Conservation (phyloP, 495 filamentous ascomycete species). For the Pseudevernia furfuracea region DNA sequence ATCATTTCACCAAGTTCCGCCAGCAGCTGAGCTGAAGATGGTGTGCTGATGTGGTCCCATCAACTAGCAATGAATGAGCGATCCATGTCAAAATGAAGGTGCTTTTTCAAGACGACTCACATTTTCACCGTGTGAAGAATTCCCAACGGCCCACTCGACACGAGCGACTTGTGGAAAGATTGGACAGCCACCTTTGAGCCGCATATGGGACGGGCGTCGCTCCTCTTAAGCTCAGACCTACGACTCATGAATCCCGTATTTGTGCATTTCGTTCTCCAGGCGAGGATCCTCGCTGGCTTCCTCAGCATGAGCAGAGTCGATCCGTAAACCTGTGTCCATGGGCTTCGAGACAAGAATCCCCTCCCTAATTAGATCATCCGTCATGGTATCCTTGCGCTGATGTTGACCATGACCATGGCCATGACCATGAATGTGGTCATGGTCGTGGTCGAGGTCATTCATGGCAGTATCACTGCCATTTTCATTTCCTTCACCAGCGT, state of each 20-base stretch:
- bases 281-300: constrained; percentile 3
- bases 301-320: background rate
- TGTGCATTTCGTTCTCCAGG: constrained; percentile 20
- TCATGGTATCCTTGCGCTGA: constrained; percentile 14
- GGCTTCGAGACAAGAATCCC: constrained; percentile 12
- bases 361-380: constrained; percentile 22
- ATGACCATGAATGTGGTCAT: background rate
- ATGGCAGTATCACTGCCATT: background rate
- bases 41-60: too few species aligned
- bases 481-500: constrained; percentile 6
- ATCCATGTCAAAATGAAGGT: too few species aligned
- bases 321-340: background rate
- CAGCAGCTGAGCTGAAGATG: too few species aligned
- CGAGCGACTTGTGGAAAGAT: background rate
- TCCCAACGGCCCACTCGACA: background rate
- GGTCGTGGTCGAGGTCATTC: background rate
- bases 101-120: background rate
- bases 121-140: background rate
- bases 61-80: too few species aligned
- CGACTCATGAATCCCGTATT: constrained; percentile 20
- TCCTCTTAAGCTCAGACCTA: background rate
- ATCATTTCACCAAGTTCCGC: too few species aligned
- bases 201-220: background rate
- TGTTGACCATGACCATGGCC: background rate
- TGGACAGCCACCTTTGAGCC: background rate